Base-by-base conservation (phyloP, 2,329 filamentous ascomycete genomes). In the Epicoccum sorghinum region DNA sequence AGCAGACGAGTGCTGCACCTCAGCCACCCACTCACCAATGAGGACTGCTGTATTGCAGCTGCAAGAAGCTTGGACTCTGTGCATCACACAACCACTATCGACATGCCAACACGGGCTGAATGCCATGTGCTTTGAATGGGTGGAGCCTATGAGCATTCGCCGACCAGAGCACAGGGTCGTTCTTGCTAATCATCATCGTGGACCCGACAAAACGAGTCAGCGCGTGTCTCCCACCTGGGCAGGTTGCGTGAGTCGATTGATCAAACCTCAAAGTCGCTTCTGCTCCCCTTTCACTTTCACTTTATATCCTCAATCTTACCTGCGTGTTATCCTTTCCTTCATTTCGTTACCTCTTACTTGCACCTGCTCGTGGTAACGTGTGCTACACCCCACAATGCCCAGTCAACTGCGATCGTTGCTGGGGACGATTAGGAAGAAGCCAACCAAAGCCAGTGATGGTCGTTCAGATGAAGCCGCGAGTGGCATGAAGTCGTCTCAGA, bases 381-480 rank as follows among this genome's bases (percentile, higher is more conserved):
- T 50, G 41, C 25, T 7, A 22, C 10, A 27, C 12, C 52, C 44
- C 60, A 66, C 14, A 18, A 70, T 72, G 69, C 60, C 66, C 37
- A 54, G 70, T 25, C 74, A 76, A 63, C 56, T 81, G 33, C 78
- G 75, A 53, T 71, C 73, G 7, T 61, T 82, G 18, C 62, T 82
- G 38, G 77, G 76, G 25, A 74, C 72, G 23, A 80, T 83, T 57
- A 76, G 74, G 58, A 73, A 73, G 54, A 80, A 79, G 67, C 79
- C 80, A 24, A 69, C 76, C 1, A 71, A 68, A 48, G 78, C 80
- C 35, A 78, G 80, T 41, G 80, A 82, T 73, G 78, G 79, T 35
- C 74, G 77, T 59, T 74, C 75, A 4, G 76, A 59, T 37, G 65
- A 70, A 47, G 63, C 57, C 10, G 48, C 63, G 24, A 67, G 61